These are phyloP conservation scores for Cordyceps sp. DNA, from an alignment of 2,329 filamentous ascomycete species.

Conservation along the genomic window DNA sequence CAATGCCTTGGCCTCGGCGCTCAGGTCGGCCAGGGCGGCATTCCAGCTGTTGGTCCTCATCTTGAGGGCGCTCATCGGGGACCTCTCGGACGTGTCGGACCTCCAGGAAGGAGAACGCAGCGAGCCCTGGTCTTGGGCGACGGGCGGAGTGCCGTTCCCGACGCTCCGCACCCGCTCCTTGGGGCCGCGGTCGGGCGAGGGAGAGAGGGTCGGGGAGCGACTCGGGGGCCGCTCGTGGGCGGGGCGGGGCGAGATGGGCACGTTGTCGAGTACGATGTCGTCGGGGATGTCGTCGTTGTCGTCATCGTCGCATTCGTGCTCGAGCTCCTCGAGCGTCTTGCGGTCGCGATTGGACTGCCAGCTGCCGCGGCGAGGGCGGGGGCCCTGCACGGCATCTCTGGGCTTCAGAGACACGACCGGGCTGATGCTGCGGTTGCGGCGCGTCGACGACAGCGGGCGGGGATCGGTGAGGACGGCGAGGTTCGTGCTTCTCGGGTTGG, in stretches of 20 bases:
- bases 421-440: slow-evolving; percentile 33
- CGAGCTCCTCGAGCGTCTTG: slow-evolving; percentile 54
- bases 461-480: slow-evolving; percentile 19
- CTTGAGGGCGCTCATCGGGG: slow-evolving; percentile 25
- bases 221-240: slow-evolving; percentile 37
- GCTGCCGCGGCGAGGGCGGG: slow-evolving; percentile 39
- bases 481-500: slow-evolving; percentile 35
- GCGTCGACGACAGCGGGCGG: slow-evolving; percentile 11
- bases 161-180: slow-evolving; percentile 37
- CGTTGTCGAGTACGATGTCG: slow-evolving; percentile 63
- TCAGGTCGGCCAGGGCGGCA: slow-evolving; percentile 50
- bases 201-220: slow-evolving; percentile 32
- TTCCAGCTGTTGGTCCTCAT: slow-evolving; percentile 60
- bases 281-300: slow-evolving; percentile 67
- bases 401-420: slow-evolving; percentile 29
- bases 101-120: slow-evolving; percentile 40
- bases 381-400: slow-evolving; percentile 21
- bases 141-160: slow-evolving; percentile 47
- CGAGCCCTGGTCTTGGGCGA: slow-evolving; percentile 41
- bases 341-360: slow-evolving; percentile 52
- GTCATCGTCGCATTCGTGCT: slow-evolving; percentile 61
- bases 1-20: slow-evolving; percentile 53
- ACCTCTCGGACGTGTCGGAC: slow-evolving; percentile 22
- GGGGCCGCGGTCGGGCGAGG: slow-evolving; percentile 33
- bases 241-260: slow-evolving; percentile 63